These are phyloP conservation scores for Annulohypoxylon nitens DNA, from an alignment of 495 filamentous ascomycete species.

Conservation along the genomic window DNA sequence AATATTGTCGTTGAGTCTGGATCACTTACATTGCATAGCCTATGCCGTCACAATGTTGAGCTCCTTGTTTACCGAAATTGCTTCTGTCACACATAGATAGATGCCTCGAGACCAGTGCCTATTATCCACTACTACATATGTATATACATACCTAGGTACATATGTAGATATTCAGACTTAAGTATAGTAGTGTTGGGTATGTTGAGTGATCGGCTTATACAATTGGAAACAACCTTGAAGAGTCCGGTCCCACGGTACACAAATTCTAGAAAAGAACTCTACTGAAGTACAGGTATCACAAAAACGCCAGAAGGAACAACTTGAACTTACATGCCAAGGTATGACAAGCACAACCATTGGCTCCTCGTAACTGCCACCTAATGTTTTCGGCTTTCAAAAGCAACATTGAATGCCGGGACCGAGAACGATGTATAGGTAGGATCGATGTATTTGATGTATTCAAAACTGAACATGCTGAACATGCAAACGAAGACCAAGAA, in stretches of 20 bases:
- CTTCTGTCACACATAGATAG: neutral
- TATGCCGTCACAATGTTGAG: neutral
- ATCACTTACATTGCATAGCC: neutral
- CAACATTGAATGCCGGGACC: slow-evolving; percentile 21
- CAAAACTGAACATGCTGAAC: neutral
- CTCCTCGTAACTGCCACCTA: neutral
- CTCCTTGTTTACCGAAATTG: neutral
- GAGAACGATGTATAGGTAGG: neutral
- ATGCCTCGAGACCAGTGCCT: too few relatives aligned
- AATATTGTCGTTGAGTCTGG: neutral
- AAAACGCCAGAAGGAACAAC: neutral
- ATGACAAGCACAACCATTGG: neutral
- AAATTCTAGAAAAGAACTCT: neutral
- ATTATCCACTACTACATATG: neutral
- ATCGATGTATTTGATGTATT: slow-evolving; percentile 6
- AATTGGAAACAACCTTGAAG: neutral
- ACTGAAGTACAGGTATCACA: neutral
- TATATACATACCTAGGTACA: neutral
- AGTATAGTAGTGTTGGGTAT: neutral
- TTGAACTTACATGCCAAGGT: neutral
- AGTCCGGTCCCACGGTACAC: neutral
- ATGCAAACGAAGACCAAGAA: slow-evolving; percentile 17
- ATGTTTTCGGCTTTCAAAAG: slow-evolving; percentile 6
- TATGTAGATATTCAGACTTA: neutral
- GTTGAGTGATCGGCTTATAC: neutral